These are phyloP conservation scores for Beverwykella pulmonaria DNA, from an alignment of 495 filamentous ascomycete species.

Conservation along the genomic window DNA sequence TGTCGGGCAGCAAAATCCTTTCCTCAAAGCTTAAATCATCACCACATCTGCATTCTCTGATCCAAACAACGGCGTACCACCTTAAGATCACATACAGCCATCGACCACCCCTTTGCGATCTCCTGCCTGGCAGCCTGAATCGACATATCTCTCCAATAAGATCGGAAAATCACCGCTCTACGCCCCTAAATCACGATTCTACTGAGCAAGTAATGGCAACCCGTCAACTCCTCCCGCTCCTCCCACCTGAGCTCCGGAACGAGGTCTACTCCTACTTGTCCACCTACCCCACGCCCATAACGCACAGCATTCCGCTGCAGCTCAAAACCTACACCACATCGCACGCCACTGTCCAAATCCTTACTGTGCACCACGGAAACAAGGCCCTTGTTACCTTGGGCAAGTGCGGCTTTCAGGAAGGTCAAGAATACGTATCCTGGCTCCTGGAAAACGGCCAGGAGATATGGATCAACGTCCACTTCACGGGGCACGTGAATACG, in stretches of 20 bases:
- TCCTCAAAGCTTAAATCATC: background rate
- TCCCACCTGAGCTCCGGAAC: constrained; percentile 26
- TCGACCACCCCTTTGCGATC: too few species aligned
- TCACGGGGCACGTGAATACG: constrained; percentile 5
- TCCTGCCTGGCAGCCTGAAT: too few species aligned
- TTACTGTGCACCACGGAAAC: constrained; percentile 3
- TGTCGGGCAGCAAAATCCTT: background rate
- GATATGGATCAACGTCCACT: constrained; percentile 3
- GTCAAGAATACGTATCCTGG: background rate
- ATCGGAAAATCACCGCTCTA: background rate
- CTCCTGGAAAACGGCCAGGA: constrained; percentile 3
- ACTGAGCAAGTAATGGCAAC: constrained; percentile 3
- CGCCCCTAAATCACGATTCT: background rate
- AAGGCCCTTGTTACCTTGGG: constrained; percentile 2
- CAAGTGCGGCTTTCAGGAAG: constrained; percentile 5
- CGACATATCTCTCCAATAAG: background rate
- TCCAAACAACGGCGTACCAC: background rate
- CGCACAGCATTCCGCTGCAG: background rate
- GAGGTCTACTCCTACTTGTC: constrained; percentile 11
- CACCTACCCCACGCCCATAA: background rate
- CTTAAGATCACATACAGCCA: too few species aligned
- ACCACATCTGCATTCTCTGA: background rate
- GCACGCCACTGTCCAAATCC: constrained; percentile 2
- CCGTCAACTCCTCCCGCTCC: constrained; percentile 5
- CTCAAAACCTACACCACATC: constrained; percentile 2